Evolutionary conservation across 441 rosid species (phyloP), one percentile per base, ranked within the genome.

Genomic region (Omphalea diandra): DNA sequence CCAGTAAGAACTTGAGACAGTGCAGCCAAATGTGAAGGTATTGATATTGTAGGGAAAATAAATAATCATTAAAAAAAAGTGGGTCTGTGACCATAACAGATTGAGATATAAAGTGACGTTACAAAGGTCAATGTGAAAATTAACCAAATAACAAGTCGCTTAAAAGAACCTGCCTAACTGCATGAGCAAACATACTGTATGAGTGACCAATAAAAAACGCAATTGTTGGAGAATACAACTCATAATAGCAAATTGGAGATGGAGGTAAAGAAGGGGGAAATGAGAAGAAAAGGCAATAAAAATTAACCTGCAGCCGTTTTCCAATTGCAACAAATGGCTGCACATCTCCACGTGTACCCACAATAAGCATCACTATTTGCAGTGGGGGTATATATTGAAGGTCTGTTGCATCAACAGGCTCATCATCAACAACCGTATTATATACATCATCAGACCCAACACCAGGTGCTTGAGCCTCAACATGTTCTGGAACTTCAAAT

Each of bases 341-440:
- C 81, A 95, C 98, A 86, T 95, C 99, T 47, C 99, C 98, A 33
- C 99, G 97, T 2, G 99, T 95, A 31, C 99, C 99, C 66, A 90
- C 99, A 76, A 95, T 96, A 8, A 96, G 90, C 81, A 96, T 88
- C 38, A 92, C 98, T 77, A 95, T 90, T 68, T 95, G 99, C 83
- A 92, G 47, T 33, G 98, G 99, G 27, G 88, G 97, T 70, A 90
- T 84, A 73, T 80, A 82, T 59, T 79, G 90, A 79, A 81, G 71
- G 49, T 89, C 96, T 49, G 80, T 74, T n/a, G 83, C 86, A 79
- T 93, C 98, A 67, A 83, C 76, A 74, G 89, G 82, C 73, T 91
- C 97, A 67, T 85, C 91, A 70, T 75, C 83, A 52, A 63, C 80
- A 72, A 67, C 81, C 70, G 83, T 82, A 67, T 75, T 75, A 68